Percentiles rank a stretch among this genome's conserved stretches.
Evolutionary conservation across 805 yeast genomes (phyloP).

Genomic region (Candida dajiaensis): DNA sequence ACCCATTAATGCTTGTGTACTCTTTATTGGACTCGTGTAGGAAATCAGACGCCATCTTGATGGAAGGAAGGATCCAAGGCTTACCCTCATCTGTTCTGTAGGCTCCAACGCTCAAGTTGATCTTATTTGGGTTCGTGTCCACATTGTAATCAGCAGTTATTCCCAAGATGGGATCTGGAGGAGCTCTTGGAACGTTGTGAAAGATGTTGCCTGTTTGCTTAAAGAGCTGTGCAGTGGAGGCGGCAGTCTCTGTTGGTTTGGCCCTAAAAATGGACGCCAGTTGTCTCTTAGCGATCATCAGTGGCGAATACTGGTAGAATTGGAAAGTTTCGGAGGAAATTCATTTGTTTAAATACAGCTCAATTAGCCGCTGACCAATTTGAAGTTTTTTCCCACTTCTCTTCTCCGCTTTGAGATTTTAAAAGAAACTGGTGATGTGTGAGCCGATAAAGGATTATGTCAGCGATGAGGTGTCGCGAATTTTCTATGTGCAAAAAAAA

Average conservation of each 20-base stretch:
- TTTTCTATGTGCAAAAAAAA: not conserved
- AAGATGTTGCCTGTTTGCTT: slow-evolving; percentile 4
- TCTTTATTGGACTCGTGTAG: slow-evolving; percentile 57
- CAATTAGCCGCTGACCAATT: not conserved
- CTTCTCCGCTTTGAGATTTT: not conserved
- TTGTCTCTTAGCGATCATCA: not conserved
- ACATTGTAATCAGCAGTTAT: slow-evolving; percentile 66
- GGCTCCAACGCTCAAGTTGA: slow-evolving; percentile 55
- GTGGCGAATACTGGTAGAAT: not conserved
- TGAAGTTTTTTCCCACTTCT: not conserved
- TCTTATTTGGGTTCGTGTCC: slow-evolving; percentile 54
- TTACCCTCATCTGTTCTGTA: slow-evolving; percentile 84
- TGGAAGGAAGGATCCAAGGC: slow-evolving; percentile 84
- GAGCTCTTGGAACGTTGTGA: slow-evolving; percentile 36
- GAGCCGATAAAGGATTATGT: not conserved
- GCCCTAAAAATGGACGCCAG: not conserved
- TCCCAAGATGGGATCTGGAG: slow-evolving; percentile 85
- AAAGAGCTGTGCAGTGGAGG: not conserved
- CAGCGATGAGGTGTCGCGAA: not conserved
- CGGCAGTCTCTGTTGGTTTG: not conserved
- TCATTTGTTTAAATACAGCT: not conserved
- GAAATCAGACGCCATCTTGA: slow-evolving; percentile 51
- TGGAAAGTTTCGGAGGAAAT: not conserved
- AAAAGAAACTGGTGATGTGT: not conserved
- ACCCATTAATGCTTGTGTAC: slow-evolving; percentile 82